phyloP scores from a whole-genome alignment of 345 rosid species.

The Salix suchowensis region DNA sequence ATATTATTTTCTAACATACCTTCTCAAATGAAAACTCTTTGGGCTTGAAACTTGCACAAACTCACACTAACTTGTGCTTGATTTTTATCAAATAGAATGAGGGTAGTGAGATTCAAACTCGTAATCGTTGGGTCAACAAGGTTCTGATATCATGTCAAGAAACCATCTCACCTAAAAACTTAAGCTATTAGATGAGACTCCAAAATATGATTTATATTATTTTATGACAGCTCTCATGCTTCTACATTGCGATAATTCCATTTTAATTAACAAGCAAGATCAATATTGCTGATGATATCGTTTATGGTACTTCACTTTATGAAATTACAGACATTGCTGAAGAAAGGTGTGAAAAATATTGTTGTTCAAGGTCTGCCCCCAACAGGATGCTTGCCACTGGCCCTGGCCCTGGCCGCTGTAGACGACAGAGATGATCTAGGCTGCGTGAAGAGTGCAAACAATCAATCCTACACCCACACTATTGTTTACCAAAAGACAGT shows the following conservation, averaged over 20 bases:
- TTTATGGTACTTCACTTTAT: neutral
- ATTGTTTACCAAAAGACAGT: slow-evolving; percentile 40
- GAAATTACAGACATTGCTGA: slow-evolving; percentile 53
- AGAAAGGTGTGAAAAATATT: slow-evolving; percentile 65
- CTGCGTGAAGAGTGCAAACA: slow-evolving; percentile 65
- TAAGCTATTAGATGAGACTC: accelerated
- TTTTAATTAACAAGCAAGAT: neutral
- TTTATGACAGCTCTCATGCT: neutral
- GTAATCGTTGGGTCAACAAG: too few relatives aligned
- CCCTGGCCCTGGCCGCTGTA: slow-evolving; percentile 51
- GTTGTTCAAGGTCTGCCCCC: slow-evolving; percentile 77
- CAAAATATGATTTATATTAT: too few relatives aligned
- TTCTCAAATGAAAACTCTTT: accelerated
- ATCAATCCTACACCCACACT: slow-evolving; percentile 53
- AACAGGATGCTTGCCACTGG: slow-evolving; percentile 70
- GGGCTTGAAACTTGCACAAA: too few relatives aligned
- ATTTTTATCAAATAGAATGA: too few relatives aligned
- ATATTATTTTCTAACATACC: too few relatives aligned
- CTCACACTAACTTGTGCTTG: too few relatives aligned
- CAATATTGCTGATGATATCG: neutral
- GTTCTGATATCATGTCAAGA: too few relatives aligned
- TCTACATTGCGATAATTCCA: neutral
- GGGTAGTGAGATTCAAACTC: too few relatives aligned
- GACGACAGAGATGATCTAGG: slow-evolving; percentile 70
- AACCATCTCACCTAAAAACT: too few relatives aligned